Base-by-base conservation (phyloP, 2,329 filamentous ascomycete species). In the Penicillium sp. region DNA sequence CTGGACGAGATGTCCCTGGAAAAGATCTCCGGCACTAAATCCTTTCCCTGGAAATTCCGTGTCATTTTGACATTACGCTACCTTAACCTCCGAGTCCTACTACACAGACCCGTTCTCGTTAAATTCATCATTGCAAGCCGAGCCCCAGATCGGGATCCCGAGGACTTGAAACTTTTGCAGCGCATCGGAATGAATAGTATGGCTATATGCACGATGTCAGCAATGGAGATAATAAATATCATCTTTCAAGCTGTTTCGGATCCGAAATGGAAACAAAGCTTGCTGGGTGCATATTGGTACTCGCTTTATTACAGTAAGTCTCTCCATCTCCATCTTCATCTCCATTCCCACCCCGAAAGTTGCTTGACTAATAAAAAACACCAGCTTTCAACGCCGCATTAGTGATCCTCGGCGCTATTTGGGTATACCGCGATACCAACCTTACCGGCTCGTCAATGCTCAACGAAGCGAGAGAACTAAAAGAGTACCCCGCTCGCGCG, bases 51-150 rank as follows among this genome's bases (percentile, higher is more conserved):
- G 57, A 74, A 63, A 60, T 75, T 81, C 39, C 71, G 73, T 3
- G 68, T 81, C 8, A 76, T 83, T 3, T 66, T 81, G 0, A 74
- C 74, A 0, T 55, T 80, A 16, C 71, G 78, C n/a, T 77, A 76
- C 56, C 69, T 72, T 19, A 78, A 80, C 55, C 60, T 77, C 3
- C 72, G 72, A 3, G 70, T 79, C 5, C 68, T 81, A 3, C 54
- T 78, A 1, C 78, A 80, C 49, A 70, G 78, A 2, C 74, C 74
- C 8, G 64, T 78, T 10, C 67, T 80, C 1, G 72, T 72, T 24
- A 73, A 71, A 49, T 74, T 77, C 31, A 60, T 80, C 6, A 70
- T 73, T 16, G 55, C 60, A 29, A 51, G 58, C 24, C 55, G 58
- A 35, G 48, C 45, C 43, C 13, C 31, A 19, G 48, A 66, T 37